These are phyloP conservation scores for Fusarium scirpi DNA, from an alignment of 2,329 filamentous ascomycete species.

Conservation along the genomic window DNA sequence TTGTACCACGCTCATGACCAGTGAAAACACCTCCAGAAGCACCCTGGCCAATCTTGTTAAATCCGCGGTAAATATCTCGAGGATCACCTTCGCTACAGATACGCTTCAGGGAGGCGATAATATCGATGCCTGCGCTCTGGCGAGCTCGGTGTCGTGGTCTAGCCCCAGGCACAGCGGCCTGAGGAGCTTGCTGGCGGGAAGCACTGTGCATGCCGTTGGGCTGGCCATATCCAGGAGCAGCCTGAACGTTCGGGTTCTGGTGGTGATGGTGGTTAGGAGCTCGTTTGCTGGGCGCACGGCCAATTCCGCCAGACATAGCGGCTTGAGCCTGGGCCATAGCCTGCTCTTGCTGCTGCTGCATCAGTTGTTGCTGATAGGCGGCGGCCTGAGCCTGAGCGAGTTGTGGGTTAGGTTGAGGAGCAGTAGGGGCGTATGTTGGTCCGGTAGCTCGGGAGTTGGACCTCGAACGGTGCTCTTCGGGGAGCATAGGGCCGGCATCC, in stretches of 20 bases:
- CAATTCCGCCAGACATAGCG: conserved; percentile 76
- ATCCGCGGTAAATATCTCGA: conserved; percentile 83
- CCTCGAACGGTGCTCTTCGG: conserved; percentile 75
- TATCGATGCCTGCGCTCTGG: conserved; percentile 84
- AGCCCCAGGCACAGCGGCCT: conserved; percentile 60
- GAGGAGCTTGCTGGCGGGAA: conserved; percentile 55
- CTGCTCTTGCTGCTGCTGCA: conserved; percentile 88
- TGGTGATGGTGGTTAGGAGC: conserved; percentile 55
- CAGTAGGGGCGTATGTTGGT: conserved; percentile 62
- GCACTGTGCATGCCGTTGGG: conserved; percentile 50
- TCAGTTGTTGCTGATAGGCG: conserved; percentile 70
- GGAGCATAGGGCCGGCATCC: conserved; percentile 69
- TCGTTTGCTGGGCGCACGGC: conserved; percentile 80
- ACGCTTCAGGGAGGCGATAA: conserved; percentile 83
- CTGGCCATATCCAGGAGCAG: conserved; percentile 48
- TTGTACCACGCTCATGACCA: conserved; percentile 85
- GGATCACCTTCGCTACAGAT: conserved; percentile 94
- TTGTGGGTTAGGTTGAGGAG: conserved; percentile 50
- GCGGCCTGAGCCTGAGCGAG: conserved; percentile 56
- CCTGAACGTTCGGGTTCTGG: conserved; percentile 44
- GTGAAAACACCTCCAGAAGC: conserved; percentile 96
- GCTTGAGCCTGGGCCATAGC: conserved; percentile 84
- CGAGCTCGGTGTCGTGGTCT: conserved; percentile 82
- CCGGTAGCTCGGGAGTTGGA: conserved; percentile 75
- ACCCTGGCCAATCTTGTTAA: conserved; percentile 97